Evolutionary conservation across 331 rosid species (phyloP).

Genomic region (Rhamnella rubrinervis): DNA sequence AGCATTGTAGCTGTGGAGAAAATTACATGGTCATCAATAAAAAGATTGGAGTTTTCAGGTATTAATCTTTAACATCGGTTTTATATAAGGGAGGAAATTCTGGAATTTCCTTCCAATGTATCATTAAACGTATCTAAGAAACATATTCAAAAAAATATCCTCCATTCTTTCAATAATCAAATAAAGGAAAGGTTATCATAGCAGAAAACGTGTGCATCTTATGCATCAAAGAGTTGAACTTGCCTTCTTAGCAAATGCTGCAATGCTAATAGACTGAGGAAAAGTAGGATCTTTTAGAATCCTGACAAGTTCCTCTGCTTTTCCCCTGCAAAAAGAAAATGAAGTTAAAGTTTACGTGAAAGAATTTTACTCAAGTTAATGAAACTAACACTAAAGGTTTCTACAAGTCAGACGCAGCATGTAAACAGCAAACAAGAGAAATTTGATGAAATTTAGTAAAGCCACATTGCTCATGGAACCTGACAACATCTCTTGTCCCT

Average conservation of each 20-base stretch:
- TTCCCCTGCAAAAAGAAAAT: constrained; percentile 51
- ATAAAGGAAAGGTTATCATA: neutral
- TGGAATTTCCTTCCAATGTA: neutral
- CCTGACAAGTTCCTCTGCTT: constrained; percentile 50
- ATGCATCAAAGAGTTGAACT: constrained; percentile 9
- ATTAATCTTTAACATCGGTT: neutral
- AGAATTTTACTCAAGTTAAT: neutral
- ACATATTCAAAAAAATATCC: neutral
- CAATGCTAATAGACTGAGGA: constrained; percentile 56
- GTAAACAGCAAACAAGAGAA: neutral
- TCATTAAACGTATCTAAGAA: neutral
- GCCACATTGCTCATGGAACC: constrained; percentile 34
- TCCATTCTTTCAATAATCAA: constrained; percentile 8
- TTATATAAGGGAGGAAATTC: neutral
- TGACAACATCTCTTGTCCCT: constrained; percentile 53
- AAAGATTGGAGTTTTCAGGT: neutral
- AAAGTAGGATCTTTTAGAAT: constrained; percentile 44
- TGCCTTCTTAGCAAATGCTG: constrained; percentile 66
- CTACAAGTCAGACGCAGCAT: neutral
- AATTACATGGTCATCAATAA: neutral
- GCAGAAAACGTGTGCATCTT: neutral
- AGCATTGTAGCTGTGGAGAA: neutral
- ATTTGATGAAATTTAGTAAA: too few relatives aligned
- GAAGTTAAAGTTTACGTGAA: neutral
- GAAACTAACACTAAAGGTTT: neutral